Evolutionary conservation across 2,329 filamentous ascomycete genomes (phyloP).

Genomic region (Ramichloridium luteum): DNA sequence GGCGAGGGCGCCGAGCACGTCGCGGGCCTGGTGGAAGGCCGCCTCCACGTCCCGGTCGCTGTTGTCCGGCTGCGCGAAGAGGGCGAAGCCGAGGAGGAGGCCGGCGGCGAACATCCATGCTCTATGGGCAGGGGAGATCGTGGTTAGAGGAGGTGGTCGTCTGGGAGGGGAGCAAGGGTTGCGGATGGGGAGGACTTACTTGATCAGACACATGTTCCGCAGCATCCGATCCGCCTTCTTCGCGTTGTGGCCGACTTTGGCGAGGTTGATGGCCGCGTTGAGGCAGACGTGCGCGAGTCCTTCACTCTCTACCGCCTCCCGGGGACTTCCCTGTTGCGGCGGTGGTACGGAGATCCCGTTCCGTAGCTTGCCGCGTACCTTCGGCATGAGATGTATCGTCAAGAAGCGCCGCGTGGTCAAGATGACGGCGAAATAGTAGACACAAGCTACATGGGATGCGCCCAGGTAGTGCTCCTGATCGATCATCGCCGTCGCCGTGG

Average conservation of each 20-base stretch:
- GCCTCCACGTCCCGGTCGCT: conserved; percentile 36
- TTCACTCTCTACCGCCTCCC: too few relatives aligned
- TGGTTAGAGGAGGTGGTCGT: too few relatives aligned
- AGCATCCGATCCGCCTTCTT: too few relatives aligned
- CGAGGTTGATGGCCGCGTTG: conserved; percentile 37
- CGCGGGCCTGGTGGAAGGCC: conserved; percentile 39
- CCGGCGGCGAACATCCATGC: conserved; percentile 44
- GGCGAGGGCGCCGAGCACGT: conserved; percentile 39
- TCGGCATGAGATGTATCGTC: conserved; percentile 37
- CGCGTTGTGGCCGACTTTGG: too few relatives aligned
- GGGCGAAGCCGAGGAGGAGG: conserved; percentile 44
- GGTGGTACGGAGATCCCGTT: too few relatives aligned
- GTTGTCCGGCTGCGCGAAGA: conserved; percentile 42
- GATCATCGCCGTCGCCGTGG: conserved; percentile 9
- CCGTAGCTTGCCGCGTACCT: conserved; percentile 16
- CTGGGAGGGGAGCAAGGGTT: too few relatives aligned
- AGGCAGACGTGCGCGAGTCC: conserved; percentile 43
- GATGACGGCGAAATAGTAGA: conserved; percentile 49
- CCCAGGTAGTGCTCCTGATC: conserved; percentile 15
- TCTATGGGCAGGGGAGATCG: too few relatives aligned
- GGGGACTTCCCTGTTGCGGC: too few relatives aligned
- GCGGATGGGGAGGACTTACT: conserved; percentile 32
- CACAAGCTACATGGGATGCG: conserved; percentile 41
- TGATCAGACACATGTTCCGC: conserved; percentile 50
- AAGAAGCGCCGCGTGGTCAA: conserved; percentile 45